Base-by-base conservation (phyloP, 2,329 filamentous ascomycete genomes). In the Fusarium sp. region DNA sequence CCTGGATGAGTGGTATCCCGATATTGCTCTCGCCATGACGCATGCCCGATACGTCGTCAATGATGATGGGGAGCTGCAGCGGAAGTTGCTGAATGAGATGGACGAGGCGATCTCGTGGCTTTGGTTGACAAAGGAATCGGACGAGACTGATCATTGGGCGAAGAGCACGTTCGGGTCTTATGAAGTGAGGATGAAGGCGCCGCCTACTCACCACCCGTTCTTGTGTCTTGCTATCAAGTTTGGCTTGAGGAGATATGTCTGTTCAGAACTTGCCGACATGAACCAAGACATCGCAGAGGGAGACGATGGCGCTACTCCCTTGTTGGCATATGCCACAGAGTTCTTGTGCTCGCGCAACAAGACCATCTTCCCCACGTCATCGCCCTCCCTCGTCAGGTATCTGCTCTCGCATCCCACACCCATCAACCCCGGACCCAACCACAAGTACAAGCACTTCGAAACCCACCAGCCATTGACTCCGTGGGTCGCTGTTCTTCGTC, bases 1-100 rank as follows among this genome's bases (percentile, higher is more conserved):
- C 3, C 64, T 81, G 16, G 80, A 81, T 20, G 80, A 81, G 43
- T 81, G 79, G 80, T 81, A 79, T 46, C 79, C 80, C 0, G 79
- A 79, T 8, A 80, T 81, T 53, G 77, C 75, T 1, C 73, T 81
- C 3, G 78, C 79, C n/a, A 74, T 81, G 69, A 77, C 79, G 1
- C 80, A 81, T 47, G 78, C 79, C 7, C 70, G 80, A 20, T 67
- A 77, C 51, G 63, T 78, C 20, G 22, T 18, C 4, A 61, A 68
- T 2, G 76, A 79, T 22, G 14, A 32, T 0, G 8, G 22, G 9
- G 8, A 8, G 6, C 27, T 62, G 12, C 27, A 32, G 32, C 25
- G n/a, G 1, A 30, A 10, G 2, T 34, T 62, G 11, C 2, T 63
- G 11, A 54, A 63, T 10, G 57, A 63, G 42, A 62, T 63, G 57